Evolutionary conservation across 257 asterid genomes (phyloP).

Genomic region (Ocimum tenuiflorum): DNA sequence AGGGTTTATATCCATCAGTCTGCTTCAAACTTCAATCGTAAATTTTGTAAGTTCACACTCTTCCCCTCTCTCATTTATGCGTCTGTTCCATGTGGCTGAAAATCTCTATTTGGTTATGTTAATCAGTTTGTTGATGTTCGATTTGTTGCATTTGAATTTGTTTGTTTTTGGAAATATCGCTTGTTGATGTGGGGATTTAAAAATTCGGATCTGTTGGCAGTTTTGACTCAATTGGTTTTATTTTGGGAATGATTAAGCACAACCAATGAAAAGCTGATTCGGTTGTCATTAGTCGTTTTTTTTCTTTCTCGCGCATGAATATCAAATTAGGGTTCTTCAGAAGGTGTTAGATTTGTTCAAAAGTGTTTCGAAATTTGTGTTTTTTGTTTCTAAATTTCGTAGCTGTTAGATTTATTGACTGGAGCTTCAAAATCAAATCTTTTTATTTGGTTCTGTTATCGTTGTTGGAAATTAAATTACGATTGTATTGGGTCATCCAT

Average conservation of each 20-base stretch:
- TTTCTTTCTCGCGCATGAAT: not conserved
- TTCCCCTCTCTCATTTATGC: not conserved
- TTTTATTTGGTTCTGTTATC: not conserved
- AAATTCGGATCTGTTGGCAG: not conserved
- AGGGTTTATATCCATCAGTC: slow-evolving; percentile 23
- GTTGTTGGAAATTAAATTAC: not conserved
- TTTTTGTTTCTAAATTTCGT: no score
- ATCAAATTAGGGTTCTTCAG: slow-evolving; percentile 8
- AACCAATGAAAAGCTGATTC: not conserved
- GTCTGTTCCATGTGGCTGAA: not conserved
- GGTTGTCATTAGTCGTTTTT: not conserved
- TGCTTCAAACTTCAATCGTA: not conserved
- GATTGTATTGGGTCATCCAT: not conserved
- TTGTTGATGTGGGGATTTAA: not conserved
- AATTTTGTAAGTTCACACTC: not conserved
- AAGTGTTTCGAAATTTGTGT: no score
- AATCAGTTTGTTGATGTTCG: not conserved
- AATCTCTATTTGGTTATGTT: not conserved
- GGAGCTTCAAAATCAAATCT: not conserved
- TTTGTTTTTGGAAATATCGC: not conserved
- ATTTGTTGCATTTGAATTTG: not conserved
- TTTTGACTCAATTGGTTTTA: not conserved
- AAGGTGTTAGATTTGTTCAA: slow-evolving; percentile 7
- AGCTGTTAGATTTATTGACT: no score
- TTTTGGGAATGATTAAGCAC: not conserved